Evolutionary conservation across 2,329 filamentous ascomycete species (phyloP).

Genomic region (Thelonectria discophora): DNA sequence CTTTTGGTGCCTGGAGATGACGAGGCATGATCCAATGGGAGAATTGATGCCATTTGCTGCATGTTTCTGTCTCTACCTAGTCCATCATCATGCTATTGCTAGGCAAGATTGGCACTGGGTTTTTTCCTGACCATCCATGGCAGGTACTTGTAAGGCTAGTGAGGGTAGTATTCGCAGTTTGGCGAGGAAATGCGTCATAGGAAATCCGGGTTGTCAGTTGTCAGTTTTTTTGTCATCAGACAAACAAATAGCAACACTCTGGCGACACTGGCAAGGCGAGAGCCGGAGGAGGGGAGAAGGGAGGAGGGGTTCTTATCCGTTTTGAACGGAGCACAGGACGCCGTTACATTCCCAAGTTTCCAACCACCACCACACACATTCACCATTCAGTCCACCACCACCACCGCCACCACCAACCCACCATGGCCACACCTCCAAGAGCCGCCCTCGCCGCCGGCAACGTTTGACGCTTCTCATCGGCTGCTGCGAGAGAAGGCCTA

Average conservation of each 20-base stretch:
- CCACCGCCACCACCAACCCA: conserved; percentile 12
- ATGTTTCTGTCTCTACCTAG: conserved; percentile 19
- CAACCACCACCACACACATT: too few species aligned
- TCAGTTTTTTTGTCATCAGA: background rate
- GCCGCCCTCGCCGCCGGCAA: conserved; percentile 21
- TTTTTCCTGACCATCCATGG: too few species aligned
- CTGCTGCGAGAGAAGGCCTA: conserved; percentile 6
- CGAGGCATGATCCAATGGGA: conserved; percentile 33
- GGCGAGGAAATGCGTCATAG: background rate
- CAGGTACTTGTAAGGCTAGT: too few species aligned
- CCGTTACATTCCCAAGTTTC: conserved; percentile 5
- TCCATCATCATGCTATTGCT: conserved; percentile 2
- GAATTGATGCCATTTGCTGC: conserved; percentile 9
- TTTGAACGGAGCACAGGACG: conserved; percentile 16
- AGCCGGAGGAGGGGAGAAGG: conserved; percentile 9
- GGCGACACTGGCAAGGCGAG: background rate
- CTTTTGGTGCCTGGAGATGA: conserved; percentile 24
- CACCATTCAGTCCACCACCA: too few species aligned
- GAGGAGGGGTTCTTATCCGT: conserved; percentile 24
- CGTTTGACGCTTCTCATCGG: conserved; percentile 6
- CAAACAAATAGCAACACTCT: conserved; percentile 3
- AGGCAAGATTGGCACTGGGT: background rate
- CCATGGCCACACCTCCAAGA: background rate
- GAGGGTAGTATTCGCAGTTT: background rate
- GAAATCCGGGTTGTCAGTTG: too few species aligned